Evolutionary conservation across 108 stramenopile genomes (phyloP), one percentile per base, ranked within the genome.

Genomic region (Nitzschia palea): DNA sequence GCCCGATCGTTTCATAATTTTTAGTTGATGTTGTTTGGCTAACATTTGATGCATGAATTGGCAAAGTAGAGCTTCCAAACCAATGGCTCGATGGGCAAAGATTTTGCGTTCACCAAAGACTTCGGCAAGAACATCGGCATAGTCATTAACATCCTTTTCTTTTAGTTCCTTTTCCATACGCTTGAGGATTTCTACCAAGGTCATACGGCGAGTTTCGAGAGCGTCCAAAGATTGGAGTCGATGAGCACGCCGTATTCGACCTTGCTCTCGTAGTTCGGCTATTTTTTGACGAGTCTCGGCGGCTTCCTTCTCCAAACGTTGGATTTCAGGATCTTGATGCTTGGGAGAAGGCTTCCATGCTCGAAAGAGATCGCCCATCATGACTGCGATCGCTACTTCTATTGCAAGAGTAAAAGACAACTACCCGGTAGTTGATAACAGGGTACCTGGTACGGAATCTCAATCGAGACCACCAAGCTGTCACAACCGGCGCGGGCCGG

Each of bases 1-100:
- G n/a, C 47, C 69, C 4, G 32, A 12, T 12, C 36, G 23, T 61
- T 70, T 70, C 59, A 70, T 22, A 43, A 70, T 70, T 26, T 61
- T 70, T 15, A 70, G 59, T 55, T 70, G 69, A 36, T 70, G 69
- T 33, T 70, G 69, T 23, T 70, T 70, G 27, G 69, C 69, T 9
- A 70, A 47, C 69, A 70, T 70, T 44, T 70, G 69, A 53, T 70
- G 69, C 69, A 70, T 70, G 31, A 61, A 52, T 27, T 70, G 69
- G 31, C 69, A 70, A 2, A 70, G 30, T 6, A 60, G 28, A 15
- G 69, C 55, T 26, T 70, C 69, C 54, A 70, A 30, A 1, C 69
- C 69, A 2, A 61, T 61, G 31, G 69, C 69, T 20, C 59, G 44
- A 51, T 70, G 69, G 10, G 59, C 58, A 51, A 28, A 61, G 9